These are phyloP conservation scores for Tetrahymena borealis DNA, from an alignment of 73 alveolate genomes.

Conservation along the genomic window DNA sequence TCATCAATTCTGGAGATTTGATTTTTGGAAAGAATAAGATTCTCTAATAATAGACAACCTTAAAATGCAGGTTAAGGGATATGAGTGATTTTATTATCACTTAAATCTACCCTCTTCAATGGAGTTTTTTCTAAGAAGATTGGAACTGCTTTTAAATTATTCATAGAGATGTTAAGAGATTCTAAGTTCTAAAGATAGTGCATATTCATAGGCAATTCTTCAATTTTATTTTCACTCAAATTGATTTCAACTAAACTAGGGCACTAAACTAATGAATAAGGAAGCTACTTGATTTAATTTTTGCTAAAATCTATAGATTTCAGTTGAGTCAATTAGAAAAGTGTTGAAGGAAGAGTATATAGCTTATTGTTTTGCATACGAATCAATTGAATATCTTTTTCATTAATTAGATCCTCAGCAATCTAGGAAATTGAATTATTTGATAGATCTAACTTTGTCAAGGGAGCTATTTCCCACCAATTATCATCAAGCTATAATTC, in stretches of 20 bases:
- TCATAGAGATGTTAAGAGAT: background rate
- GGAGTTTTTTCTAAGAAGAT: background rate
- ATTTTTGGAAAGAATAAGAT: slow-evolving; percentile 23
- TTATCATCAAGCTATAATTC: background rate
- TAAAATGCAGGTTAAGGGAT: background rate
- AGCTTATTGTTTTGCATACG: background rate
- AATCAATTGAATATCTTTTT: background rate
- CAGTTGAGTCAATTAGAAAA: background rate
- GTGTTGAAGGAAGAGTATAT: background rate
- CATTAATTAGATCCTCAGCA: background rate
- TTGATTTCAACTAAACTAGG: background rate
- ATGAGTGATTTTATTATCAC: background rate
- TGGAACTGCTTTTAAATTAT: background rate
- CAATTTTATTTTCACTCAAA: background rate
- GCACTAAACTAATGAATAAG: background rate
- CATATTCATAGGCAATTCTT: background rate
- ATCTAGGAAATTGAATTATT: background rate
- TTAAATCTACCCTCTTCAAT: background rate
- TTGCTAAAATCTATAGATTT: background rate
- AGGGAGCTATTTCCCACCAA: background rate
- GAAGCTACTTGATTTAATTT: background rate
- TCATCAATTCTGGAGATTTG: slow-evolving; percentile 3
- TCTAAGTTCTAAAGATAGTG: background rate
- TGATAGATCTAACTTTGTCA: background rate
- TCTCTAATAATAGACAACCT: slow-evolving; percentile 6